Percentiles rank a stretch among this genome's conserved stretches.
Conservation (phyloP, 306 rosid species). For the Abrus precatorius region DNA sequence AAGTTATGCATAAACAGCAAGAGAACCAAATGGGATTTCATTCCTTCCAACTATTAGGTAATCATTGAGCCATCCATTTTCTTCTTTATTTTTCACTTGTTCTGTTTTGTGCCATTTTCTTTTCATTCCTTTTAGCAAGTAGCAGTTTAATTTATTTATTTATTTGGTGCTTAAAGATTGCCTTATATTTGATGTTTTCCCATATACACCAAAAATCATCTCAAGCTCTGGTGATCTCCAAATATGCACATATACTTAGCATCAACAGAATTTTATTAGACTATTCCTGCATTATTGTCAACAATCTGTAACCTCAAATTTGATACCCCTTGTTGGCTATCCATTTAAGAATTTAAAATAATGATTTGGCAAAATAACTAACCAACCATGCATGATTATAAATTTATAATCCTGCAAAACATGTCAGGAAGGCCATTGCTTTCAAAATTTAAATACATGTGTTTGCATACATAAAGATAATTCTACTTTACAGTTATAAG, state of each 20-base stretch:
- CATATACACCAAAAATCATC: constrained; percentile 4
- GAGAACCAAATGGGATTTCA: background rate
- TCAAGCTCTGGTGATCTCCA: constrained; percentile 28
- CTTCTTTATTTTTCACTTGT: background rate
- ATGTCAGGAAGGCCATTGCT: background rate
- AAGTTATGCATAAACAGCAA: constrained; percentile 9
- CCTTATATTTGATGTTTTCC: background rate
- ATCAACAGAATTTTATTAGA: background rate
- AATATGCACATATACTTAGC: background rate
- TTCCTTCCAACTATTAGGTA: constrained; percentile 18
- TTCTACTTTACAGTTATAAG: background rate
- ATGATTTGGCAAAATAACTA: background rate
- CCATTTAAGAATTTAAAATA: constrained; percentile 12
- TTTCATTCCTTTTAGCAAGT: background rate
- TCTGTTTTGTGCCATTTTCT: constrained; percentile 8
- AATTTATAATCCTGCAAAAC: background rate
- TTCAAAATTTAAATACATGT: constrained; percentile 2
- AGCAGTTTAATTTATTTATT: background rate
- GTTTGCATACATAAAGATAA: background rate
- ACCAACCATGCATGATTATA: background rate
- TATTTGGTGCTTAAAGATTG: background rate
- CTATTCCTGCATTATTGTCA: background rate
- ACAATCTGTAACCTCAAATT: constrained; percentile 18
- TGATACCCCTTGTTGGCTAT: background rate
- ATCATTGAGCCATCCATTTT: constrained; percentile 12